phyloP scores from a whole-genome alignment of 139 green algal species.

The Tetradesmus obliquus region DNA sequence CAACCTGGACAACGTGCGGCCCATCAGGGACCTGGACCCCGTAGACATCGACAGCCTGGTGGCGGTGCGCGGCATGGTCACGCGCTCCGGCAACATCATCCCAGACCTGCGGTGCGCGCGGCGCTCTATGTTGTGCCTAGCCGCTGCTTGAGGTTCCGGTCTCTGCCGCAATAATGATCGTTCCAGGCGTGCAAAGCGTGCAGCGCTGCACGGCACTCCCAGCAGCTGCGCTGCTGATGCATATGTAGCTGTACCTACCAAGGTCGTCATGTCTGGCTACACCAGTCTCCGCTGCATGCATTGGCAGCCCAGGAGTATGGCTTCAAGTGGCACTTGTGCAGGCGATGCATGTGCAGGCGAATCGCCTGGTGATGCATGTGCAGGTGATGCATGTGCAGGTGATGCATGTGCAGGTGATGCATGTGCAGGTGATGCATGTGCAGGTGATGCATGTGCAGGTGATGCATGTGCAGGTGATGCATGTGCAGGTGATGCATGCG shows the following conservation, averaged over 20 bases:
- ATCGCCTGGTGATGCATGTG: neutral
- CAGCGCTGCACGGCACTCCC: no score
- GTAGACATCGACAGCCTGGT: constrained; percentile 94
- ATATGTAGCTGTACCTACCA: no score
- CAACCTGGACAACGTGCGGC: constrained; percentile 86
- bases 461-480: neutral
- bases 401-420: neutral
- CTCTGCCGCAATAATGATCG: no score
- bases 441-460: neutral
- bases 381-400: neutral
- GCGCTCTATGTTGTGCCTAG: no score
- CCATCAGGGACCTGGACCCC: constrained; percentile 97
- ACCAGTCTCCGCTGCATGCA: no score
- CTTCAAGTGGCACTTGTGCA: no score
- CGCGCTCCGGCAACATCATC: constrained; percentile 62
- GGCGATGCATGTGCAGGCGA: no score
- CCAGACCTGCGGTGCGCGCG: constrained; percentile 78
- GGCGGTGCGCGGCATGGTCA: constrained; percentile 96
- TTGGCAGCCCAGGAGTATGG: no score
- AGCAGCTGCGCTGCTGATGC: no score
- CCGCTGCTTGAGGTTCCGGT: no score
- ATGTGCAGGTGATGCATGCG: neutral
- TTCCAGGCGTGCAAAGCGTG: no score
- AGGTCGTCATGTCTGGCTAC: no score
- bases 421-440: neutral